phyloP scores from a whole-genome alignment of 208 protist genomes.

The Angomonas deanei region DNA sequence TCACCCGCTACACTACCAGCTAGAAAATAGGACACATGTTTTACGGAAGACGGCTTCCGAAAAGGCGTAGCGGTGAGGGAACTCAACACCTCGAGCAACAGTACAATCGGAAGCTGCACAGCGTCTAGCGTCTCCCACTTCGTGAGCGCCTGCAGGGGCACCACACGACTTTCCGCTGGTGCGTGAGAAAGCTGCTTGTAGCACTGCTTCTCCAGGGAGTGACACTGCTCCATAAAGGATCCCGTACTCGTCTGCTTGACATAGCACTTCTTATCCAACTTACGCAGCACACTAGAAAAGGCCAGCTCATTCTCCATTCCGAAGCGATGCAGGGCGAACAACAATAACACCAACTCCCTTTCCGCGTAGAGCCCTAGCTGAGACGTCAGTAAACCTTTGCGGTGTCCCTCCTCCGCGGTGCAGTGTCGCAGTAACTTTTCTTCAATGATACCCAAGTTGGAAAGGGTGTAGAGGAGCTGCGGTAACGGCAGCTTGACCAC shows the following conservation, averaged over 20 bases:
- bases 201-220: no score
- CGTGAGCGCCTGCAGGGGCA: constrained; percentile 34
- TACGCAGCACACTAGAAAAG: constrained; percentile 3
- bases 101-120: neutral
- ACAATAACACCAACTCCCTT: constrained; percentile 35
- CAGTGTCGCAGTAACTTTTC: constrained; percentile 41
- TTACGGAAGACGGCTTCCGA: constrained; percentile 33
- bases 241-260: neutral
- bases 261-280: neutral
- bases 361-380: constrained; percentile 32
- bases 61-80: constrained; percentile 25
- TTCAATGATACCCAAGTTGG: constrained; percentile 45
- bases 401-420: neutral
- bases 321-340: constrained; percentile 67
- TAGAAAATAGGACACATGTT: constrained; percentile 24
- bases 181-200: no score
- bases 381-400: constrained; percentile 22
- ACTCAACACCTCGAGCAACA: constrained; percentile 39
- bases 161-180: no score
- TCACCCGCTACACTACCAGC: neutral
- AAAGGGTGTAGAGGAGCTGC: constrained; percentile 44
- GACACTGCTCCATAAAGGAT: neutral
- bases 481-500: constrained; percentile 32
- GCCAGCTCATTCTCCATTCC: constrained; percentile 38
- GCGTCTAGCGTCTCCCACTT: neutral